Percentiles rank a stretch among this genome's conserved stretches.
phyloP scores from a whole-genome alignment of 371 early-diverging fungal genomes.

The Actinomortierella ambigua region DNA sequence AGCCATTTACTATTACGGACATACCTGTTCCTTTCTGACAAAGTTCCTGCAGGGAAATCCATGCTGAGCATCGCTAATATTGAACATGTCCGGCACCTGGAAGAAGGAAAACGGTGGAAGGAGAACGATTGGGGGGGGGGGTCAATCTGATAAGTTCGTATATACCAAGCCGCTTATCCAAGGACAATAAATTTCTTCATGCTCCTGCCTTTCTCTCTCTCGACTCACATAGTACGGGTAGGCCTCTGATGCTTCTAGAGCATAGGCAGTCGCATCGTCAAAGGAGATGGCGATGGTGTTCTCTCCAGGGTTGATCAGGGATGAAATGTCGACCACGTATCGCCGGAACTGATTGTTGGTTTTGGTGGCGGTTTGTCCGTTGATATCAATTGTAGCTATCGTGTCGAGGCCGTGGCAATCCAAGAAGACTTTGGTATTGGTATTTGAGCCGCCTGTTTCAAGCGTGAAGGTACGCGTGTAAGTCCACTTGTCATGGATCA shows the following conservation, averaged over 20 bases:
- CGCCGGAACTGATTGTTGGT: constrained; percentile 49
- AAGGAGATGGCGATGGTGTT: constrained; percentile 39
- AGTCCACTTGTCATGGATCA: too few relatives aligned
- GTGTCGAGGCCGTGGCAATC: constrained; percentile 52
- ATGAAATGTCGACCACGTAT: constrained; percentile 17
- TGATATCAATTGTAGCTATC: constrained; percentile 45
- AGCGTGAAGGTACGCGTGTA: too few relatives aligned
- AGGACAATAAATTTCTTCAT: neutral
- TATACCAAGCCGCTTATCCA: neutral
- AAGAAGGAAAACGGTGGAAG: too few relatives aligned
- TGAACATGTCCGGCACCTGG: constrained; percentile 46
- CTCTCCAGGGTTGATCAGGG: constrained; percentile 8
- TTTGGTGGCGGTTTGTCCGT: constrained; percentile 27
- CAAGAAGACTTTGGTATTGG: constrained; percentile 11
- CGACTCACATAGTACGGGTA: constrained; percentile 39
- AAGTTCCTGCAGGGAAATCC: constrained; percentile 38
- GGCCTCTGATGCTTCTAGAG: constrained; percentile 15
- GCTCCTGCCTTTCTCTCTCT: neutral
- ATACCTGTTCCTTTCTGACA: constrained; percentile 39
- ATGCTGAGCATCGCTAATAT: constrained; percentile 40
- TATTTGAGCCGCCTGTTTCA: too few relatives aligned
- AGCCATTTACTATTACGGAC: neutral
- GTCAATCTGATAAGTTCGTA: neutral
- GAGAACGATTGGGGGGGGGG: too few relatives aligned
- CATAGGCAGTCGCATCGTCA: constrained; percentile 15